Evolutionary conservation across 805 yeast species (phyloP).

Genomic region (Candida maris): DNA sequence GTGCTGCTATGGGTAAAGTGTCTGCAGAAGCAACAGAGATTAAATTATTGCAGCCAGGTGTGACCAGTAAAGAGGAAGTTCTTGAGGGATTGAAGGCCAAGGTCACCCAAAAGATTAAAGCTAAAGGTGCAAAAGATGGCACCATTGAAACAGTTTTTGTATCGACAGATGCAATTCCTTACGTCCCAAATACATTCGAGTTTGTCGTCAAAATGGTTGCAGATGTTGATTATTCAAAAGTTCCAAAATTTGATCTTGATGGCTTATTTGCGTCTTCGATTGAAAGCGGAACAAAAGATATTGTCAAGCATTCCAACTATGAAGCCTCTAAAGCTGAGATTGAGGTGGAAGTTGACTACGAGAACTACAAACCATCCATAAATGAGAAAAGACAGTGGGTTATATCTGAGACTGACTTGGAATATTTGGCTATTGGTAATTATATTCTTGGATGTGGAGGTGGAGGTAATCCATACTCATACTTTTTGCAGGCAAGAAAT

Average conservation of each 20-base stretch:
- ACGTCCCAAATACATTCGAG: constrained; percentile 32
- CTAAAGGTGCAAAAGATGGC: constrained; percentile 26
- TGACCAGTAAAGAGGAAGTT: constrained; percentile 16
- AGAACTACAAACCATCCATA: constrained; percentile 27
- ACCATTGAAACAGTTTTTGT: constrained; percentile 26
- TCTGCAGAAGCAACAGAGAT: too few species aligned
- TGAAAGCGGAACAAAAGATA: constrained; percentile 11
- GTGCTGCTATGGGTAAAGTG: constrained; percentile 46
- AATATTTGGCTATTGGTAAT: constrained; percentile 38
- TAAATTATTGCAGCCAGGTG: constrained; percentile 14
- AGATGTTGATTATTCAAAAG: constrained; percentile 38
- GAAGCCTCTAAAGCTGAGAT: constrained; percentile 13
- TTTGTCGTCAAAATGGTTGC: constrained; percentile 40
- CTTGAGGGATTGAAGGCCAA: constrained; percentile 18
- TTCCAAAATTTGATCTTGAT: constrained; percentile 2
- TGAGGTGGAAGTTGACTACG: constrained; percentile 19
- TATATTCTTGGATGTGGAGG: constrained; percentile 48
- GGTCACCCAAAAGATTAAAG: constrained; percentile 16
- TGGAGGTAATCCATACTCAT: constrained; percentile 46
- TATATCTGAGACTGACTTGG: constrained; percentile 39
- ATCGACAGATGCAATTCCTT: constrained; percentile 31
- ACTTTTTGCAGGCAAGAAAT: constrained; percentile 32
- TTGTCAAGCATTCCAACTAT: constrained; percentile 11
- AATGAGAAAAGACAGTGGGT: constrained; percentile 35
- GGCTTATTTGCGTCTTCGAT: neutral